Percentiles rank a stretch among this genome's conserved stretches.
phyloP scores from a whole-genome alignment of 306 rosid genomes.

The Prunus armeniaca region DNA sequence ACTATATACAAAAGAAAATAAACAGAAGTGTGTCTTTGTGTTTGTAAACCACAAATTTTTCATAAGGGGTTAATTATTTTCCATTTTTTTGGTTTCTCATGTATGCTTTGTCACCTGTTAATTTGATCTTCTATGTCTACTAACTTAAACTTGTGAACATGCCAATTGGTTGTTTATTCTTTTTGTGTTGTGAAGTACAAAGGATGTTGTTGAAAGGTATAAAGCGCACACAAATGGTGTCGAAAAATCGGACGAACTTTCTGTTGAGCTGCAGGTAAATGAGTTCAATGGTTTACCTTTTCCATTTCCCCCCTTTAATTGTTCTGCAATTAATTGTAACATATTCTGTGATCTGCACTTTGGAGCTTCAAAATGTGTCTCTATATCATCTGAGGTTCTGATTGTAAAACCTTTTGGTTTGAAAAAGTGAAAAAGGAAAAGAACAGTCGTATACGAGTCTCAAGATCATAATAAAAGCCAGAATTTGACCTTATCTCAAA shows the following conservation, averaged over 20 bases:
- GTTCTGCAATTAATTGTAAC: background rate
- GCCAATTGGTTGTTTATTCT: background rate
- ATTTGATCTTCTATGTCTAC: background rate
- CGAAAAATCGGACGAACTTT: conserved; percentile 19
- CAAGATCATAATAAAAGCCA: background rate
- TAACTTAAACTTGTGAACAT: background rate
- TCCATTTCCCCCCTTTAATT: background rate
- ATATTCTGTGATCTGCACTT: background rate
- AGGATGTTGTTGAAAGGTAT: conserved; percentile 36
- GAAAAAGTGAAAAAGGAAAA: too few species aligned
- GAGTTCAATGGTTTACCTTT: background rate
- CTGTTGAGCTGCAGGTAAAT: conserved; percentile 38
- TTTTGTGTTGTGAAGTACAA: conserved; percentile 20
- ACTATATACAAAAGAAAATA: too few species aligned
- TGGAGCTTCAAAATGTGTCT: background rate
- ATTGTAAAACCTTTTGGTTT: background rate
- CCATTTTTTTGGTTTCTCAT: background rate
- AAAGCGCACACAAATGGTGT: conserved; percentile 11
- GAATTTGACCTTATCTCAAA: too few species aligned
- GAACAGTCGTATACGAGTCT: too few species aligned
- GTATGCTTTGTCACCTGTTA: background rate
- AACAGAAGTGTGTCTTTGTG: background rate
- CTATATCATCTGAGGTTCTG: background rate
- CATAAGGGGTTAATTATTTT: background rate
- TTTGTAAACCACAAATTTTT: background rate